Evolutionary conservation across 805 yeast species (phyloP).

Genomic region (Candida maesae): DNA sequence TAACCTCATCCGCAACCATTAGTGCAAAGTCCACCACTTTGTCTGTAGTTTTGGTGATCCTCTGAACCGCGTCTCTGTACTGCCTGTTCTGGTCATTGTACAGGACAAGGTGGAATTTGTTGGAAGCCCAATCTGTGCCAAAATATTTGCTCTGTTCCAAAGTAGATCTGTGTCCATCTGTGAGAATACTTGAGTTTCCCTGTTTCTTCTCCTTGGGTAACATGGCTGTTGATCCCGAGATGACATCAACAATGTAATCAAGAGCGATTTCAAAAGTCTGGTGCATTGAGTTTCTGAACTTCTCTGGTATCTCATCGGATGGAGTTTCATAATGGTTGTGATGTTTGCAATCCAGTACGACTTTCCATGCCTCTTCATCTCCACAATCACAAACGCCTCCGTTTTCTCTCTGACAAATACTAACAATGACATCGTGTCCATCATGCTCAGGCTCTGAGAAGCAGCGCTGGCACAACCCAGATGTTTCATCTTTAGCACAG

Average conservation of each 20-base stretch:
- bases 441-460: constrained; percentile 64
- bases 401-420: constrained; percentile 59
- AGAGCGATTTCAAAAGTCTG: constrained; percentile 44
- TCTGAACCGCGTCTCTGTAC: constrained; percentile 64
- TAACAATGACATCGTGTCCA: constrained; percentile 67
- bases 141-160: constrained; percentile 40
- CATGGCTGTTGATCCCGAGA: constrained; percentile 36
- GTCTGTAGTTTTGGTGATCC: constrained; percentile 60
- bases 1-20: constrained; percentile 66
- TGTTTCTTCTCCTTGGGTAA: constrained; percentile 23
- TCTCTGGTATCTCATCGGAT: constrained; percentile 37
- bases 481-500: constrained; percentile 76
- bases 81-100: constrained; percentile 83
- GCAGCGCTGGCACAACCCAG: constrained; percentile 79
- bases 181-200: constrained; percentile 27
- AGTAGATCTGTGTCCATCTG: constrained; percentile 33
- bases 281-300: constrained; percentile 35
- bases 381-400: constrained; percentile 74
- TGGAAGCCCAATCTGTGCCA: constrained; percentile 40
- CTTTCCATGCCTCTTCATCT: constrained; percentile 79
- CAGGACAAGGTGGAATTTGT: constrained; percentile 48
- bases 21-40: constrained; percentile 61
- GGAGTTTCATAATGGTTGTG: constrained; percentile 27
- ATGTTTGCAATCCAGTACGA: constrained; percentile 46
- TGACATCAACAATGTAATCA: constrained; percentile 61